Evolutionary conservation across 2,329 filamentous ascomycete genomes (phyloP).

Genomic region (Teratosphaeria pseudoeucalypti): DNA sequence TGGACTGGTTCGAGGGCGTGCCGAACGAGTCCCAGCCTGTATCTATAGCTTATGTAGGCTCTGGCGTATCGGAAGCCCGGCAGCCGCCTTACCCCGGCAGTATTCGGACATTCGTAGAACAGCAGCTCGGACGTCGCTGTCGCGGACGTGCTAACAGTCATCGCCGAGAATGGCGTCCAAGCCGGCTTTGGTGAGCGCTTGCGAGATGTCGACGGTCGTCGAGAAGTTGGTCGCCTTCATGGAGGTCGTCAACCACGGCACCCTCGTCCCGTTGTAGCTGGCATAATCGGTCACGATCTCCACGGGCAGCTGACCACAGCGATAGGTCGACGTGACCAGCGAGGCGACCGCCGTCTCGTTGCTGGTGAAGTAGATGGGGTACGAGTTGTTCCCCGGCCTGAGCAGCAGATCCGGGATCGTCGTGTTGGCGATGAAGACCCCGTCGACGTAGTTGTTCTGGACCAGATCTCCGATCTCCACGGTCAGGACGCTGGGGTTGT

Average conservation of each 20-base stretch:
- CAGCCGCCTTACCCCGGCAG: background rate
- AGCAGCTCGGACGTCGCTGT: background rate
- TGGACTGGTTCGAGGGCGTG: background rate
- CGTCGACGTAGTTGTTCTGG: constrained; percentile 49
- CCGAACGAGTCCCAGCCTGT: background rate
- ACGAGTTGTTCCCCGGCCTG: constrained; percentile 47
- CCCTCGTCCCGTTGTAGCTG: background rate
- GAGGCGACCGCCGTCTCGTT: constrained; percentile 41
- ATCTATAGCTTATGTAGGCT: background rate
- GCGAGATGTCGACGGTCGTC: background rate
- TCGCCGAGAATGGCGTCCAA: background rate
- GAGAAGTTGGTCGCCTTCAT: background rate
- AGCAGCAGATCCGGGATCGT: constrained; percentile 50
- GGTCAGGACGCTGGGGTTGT: constrained; percentile 54
- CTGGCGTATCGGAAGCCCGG: background rate
- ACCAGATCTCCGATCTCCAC: constrained; percentile 57
- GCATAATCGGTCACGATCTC: background rate
- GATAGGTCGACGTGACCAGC: constrained; percentile 32
- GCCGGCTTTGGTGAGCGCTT: background rate
- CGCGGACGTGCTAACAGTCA: background rate
- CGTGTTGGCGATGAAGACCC: constrained; percentile 43
- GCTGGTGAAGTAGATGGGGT: constrained; percentile 45
- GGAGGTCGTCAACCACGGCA: background rate
- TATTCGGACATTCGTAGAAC: background rate
- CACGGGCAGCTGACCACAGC: constrained; percentile 41